Evolutionary conservation across 164 flowering plant genomes (phyloP), one percentile per base, ranked within the genome.

Genomic region (Aristolochia fimbriata): DNA sequence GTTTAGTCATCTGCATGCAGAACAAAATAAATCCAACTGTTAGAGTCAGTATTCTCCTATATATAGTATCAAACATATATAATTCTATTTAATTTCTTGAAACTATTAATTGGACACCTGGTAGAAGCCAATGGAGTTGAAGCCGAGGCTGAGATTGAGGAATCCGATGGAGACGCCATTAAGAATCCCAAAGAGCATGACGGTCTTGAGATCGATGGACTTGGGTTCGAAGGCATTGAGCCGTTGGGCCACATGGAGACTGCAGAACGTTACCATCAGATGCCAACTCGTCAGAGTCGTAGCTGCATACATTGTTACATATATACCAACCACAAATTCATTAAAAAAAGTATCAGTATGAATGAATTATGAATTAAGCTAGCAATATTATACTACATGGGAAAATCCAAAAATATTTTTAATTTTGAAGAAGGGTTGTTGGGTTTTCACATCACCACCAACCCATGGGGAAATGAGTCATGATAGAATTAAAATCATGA

Each of bases 241-340:
- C 1, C 88, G 82, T 50, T 83, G 82, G 0, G 99, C 99, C 63
- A 73, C 85, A 64, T 91, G 89, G 61, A 94, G 95, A 6, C 93
- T 82, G 81, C 86, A 86, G 69, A 80, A 94, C 54, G 99, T 94
- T 17, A 94, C 97, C 93, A 94, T 82, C 13, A 94, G 79, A 77
- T 94, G 99, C 99, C 99, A 94, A 66, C 99, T 94, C 8, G 99
- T 94, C 23, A 94, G 78, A 31, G 97, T 91, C 41, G 99, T 94
- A 6, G 99, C 99, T 92, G 81, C 71, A 62, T 27, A 22, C 15
- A 59, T 25, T 27, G 2, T 27, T 5, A 27, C 30, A 27, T 27
- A 27, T 27, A n/a, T n/a, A n/a, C n/a, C n/a, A n/a, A n/a, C n/a
- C 30, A 27, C 30, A 27, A 5, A 27, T 27, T 27, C 30, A 27